These are phyloP conservation scores for Metschnikowia rubicola DNA, from an alignment of 805 yeast genomes.

Conservation along the genomic window DNA sequence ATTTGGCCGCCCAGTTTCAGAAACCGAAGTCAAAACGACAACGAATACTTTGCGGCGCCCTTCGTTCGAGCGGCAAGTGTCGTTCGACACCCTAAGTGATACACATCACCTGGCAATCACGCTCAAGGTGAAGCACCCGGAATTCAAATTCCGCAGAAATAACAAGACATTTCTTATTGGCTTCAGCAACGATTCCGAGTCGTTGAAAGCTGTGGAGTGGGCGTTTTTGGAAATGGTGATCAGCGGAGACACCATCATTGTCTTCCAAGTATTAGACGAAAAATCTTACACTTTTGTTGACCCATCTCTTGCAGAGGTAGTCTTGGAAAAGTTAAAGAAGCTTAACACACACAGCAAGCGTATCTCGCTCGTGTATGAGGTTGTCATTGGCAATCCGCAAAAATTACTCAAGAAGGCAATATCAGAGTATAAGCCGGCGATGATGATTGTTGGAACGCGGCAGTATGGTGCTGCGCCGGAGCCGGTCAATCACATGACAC, in stretches of 20 bases:
- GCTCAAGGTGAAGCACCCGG: slow-evolving; percentile 40
- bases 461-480: slow-evolving; percentile 21
- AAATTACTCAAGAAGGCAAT: slow-evolving; percentile 37
- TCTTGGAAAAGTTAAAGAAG: slow-evolving; percentile 29
- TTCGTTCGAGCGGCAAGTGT: slow-evolving; percentile 37
- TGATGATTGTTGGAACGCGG: slow-evolving; percentile 45
- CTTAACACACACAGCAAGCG: slow-evolving; percentile 35
- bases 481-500: background rate
- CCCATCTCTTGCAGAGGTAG: slow-evolving; percentile 25
- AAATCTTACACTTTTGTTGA: slow-evolving; percentile 28
- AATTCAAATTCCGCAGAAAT: slow-evolving; percentile 41
- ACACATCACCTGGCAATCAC: slow-evolving; percentile 35
- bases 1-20: slow-evolving; percentile 9
- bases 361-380: slow-evolving; percentile 38
- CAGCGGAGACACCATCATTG: slow-evolving; percentile 41
- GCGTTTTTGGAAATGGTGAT: slow-evolving; percentile 42
- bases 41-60: slow-evolving; percentile 1
- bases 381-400: slow-evolving; percentile 41
- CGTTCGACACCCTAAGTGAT: slow-evolving; percentile 38
- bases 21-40: background rate
- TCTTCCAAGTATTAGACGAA: slow-evolving; percentile 41
- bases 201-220: slow-evolving; percentile 42
- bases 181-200: slow-evolving; percentile 35
- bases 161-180: slow-evolving; percentile 42
- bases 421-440: slow-evolving; percentile 40